Base-by-base conservation (phyloP, 2,329 filamentous ascomycete species). In the Cladosporium phlei region DNA sequence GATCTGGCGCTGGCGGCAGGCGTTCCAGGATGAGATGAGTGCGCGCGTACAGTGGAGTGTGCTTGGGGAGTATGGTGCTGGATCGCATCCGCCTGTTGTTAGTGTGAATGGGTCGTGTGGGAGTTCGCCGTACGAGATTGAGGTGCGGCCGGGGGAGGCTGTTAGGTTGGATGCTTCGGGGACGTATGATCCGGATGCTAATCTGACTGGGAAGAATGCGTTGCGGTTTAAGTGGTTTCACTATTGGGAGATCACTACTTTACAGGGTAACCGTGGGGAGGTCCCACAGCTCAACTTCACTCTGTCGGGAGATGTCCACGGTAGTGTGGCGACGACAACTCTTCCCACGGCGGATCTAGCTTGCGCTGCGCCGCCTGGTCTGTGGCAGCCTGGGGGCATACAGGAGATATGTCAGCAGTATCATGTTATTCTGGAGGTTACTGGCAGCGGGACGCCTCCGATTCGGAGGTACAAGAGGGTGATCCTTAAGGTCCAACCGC, bases 1-100 rank as follows among this genome's bases (percentile, higher is more conserved):
- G 0, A 71, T 77, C 24, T 77, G 75, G 74, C 63, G 74, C n/a
- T 78, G 74, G 75, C 59, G 74, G 11, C 62, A 70, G 43, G 72
- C 74, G 1, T 77, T 71, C 47, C 73, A 77, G 57, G 69, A 71
- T 38, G 73, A 77, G 46, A 77, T 72, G 56, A 74, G 65, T 8
- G 75, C 66, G 19, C 62, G 65, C 20, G 75, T 73, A 54, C 70
- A 67, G 55, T 78, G 65, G 76, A 74, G 63, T 11, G 58, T 69
- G 52, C 52, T 58, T 38, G 51, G 50, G 12, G 50, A 49, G 9
- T 21, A 33, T 19, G 49, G 51, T 11, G 59, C 64, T 19, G 67
- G 60, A 1, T 75, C 70, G 44, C 75, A 78, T 52, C 70, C 71
- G 28, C 75, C 75, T 0, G 66, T 76, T 6, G 59, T 70, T 8